These are phyloP conservation scores for Coemansia sp. DNA, from an alignment of 192 early-diverging fungal species.

Conservation along the genomic window DNA sequence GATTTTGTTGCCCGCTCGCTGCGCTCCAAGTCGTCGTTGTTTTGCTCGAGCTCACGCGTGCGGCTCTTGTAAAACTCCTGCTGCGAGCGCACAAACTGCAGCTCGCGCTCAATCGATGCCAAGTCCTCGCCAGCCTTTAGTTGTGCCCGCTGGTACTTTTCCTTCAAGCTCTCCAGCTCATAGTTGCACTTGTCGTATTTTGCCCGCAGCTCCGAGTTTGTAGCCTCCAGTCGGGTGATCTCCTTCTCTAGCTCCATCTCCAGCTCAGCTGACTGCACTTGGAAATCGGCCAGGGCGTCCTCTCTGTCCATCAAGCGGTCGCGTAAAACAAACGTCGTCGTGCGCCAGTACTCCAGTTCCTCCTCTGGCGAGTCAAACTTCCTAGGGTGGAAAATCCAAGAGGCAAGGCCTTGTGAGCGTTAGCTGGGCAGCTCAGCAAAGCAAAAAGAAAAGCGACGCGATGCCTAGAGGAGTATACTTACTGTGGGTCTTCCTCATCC, in stretches of 20 bases:
- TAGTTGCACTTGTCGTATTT: conserved; percentile 66
- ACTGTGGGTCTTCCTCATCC: conserved; percentile 31
- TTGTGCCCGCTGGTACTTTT: conserved; percentile 68
- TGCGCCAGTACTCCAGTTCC: conserved; percentile 72
- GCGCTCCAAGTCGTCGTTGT: conserved; percentile 79
- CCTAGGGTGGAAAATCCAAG: conserved; percentile 8
- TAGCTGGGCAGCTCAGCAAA: background rate
- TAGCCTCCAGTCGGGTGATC: conserved; percentile 68
- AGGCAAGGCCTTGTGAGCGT: background rate
- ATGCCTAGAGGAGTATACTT: conserved; percentile 11
- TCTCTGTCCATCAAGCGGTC: conserved; percentile 61
- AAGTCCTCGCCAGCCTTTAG: conserved; percentile 68
- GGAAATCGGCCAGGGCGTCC: conserved; percentile 66
- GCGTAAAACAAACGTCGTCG: conserved; percentile 56
- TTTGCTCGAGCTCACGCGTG: conserved; percentile 73
- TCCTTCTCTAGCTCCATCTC: conserved; percentile 77
- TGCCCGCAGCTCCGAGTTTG: conserved; percentile 63
- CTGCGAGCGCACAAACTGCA: conserved; percentile 71
- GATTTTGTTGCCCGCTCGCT: conserved; percentile 67
- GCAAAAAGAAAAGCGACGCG: background rate
- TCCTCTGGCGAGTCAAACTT: conserved; percentile 62
- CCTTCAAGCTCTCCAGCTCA: conserved; percentile 76
- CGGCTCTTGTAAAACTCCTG: conserved; percentile 72
- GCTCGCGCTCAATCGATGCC: conserved; percentile 73
- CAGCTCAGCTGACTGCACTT: conserved; percentile 67